Evolutionary conservation across 345 rosid species (phyloP), one percentile per base, ranked within the genome.

Genomic region (Capsella bursapastoris): DNA sequence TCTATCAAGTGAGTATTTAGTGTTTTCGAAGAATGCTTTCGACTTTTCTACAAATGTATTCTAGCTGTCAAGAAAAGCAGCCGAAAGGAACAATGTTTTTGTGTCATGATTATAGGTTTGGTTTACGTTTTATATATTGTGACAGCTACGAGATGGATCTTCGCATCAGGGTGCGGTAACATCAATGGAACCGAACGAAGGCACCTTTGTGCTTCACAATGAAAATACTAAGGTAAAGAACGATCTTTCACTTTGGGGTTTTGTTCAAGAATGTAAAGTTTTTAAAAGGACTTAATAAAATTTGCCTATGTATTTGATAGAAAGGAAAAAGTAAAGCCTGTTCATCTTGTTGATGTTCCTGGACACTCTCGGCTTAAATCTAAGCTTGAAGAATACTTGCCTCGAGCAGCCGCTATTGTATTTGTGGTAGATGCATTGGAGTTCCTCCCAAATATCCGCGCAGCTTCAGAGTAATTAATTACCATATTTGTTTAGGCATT

Each of bases 101-200:
- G 35, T 56, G 16, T 7, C 28, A 6, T 18, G 22, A 18, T 14
- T 60, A 34, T 74, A 53, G 51, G 43, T 40, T 40, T 63, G 43
- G 29, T 66, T 82, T 79, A 61, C 32, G 15, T 31, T 64, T 45
- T 40, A 64, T 78, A 44, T 47, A 43, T 52, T 71, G 75, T 73
- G 70, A 57, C 83, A 91, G 98, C 96, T 91, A 52, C 92, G 89
- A 35, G 98, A 91, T 84, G 98, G 94, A 47, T 85, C 94, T 64
- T 67, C 89, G 2, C 97, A 91, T 77, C 91, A 82, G 71, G 96
- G 93, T 38, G 84, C 95, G 64, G 98, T 91, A 16, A 91, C 96
- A 14, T 94, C 98, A 12, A 88, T 94, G 97, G 97, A 94, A 77
- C 90, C 92, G 10, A 91, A 91, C 64, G 97, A 94, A 82, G 95